A percentile compares a stretch with the other conserved stretches of the same genome.
Evolutionary conservation across 73 alveolate species (phyloP).

Genomic region (Uronychia setigera): DNA sequence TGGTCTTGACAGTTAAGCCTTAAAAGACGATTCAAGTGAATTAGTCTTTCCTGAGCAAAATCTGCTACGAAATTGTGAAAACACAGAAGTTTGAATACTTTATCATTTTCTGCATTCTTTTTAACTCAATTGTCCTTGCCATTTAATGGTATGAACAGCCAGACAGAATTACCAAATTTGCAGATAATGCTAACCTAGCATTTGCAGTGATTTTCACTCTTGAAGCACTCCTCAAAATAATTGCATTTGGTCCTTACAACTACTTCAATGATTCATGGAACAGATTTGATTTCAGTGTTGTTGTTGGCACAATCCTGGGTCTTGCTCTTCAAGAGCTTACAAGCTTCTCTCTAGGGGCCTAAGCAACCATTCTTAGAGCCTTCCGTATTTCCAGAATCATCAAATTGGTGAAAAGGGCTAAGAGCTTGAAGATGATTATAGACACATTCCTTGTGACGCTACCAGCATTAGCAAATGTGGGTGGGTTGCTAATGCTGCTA

Average conservation of each 20-base stretch:
- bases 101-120: slow-evolving; percentile 26
- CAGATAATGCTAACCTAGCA: slow-evolving; percentile 18
- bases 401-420: background rate
- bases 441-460: slow-evolving; percentile 39
- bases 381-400: slow-evolving; percentile 14
- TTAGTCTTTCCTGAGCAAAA: background rate
- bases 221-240: slow-evolving; percentile 67
- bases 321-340: slow-evolving; percentile 19
- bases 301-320: background rate
- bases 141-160: slow-evolving; percentile 33
- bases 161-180: background rate
- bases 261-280: slow-evolving; percentile 36
- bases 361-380: slow-evolving; percentile 10
- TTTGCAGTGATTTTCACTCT: slow-evolving; percentile 50
- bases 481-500: slow-evolving; percentile 80
- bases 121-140: slow-evolving; percentile 50
- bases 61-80: background rate
- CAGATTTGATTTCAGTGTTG: slow-evolving; percentile 53
- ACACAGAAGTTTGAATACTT: slow-evolving; percentile 1
- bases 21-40: background rate
- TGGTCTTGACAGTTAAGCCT: slow-evolving; percentile 3
- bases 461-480: slow-evolving; percentile 92
- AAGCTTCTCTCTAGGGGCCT: slow-evolving; percentile 10
- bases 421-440: background rate
- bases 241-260: slow-evolving; percentile 33